Percentiles rank a stretch among this genome's conserved stretches.
phyloP scores from a whole-genome alignment of 345 rosid species.

The Hibiscus syriacus region DNA sequence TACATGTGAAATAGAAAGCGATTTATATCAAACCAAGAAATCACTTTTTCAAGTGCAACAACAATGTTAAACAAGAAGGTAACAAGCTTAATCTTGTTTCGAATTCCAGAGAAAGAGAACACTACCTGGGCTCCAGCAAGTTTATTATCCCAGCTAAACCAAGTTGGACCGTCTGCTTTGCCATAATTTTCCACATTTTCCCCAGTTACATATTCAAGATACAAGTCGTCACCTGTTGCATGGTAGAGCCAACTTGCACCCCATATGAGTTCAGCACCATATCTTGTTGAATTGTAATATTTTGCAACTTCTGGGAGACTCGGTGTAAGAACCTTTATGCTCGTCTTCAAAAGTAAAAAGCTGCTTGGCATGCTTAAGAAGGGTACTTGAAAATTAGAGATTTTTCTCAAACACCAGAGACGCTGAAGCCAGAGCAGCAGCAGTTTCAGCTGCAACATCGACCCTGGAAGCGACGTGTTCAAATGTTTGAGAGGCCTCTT shows the following conservation, averaged over 20 bases:
- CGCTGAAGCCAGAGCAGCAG: constrained; percentile 96
- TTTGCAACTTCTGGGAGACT: constrained; percentile 57
- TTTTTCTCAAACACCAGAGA: constrained; percentile 73
- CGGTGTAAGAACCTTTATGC: constrained; percentile 51
- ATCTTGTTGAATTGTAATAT: constrained; percentile 85
- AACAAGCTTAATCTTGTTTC: no score
- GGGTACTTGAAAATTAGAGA: constrained; percentile 59
- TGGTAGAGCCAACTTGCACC: constrained; percentile 96
- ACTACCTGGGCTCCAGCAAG: constrained; percentile 89
- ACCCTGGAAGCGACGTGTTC: constrained; percentile 57
- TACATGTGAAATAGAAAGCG: no score
- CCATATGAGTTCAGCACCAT: constrained; percentile 87
- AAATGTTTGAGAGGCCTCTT: constrained; percentile 68
- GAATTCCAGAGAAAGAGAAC: constrained; percentile 4
- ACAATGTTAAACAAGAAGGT: no score
- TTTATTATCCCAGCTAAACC: constrained; percentile 99
- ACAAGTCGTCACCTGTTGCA: constrained; percentile 65
- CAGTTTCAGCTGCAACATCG: constrained; percentile 98
- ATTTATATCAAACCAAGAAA: no score
- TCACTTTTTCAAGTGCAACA: no score
- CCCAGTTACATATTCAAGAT: constrained; percentile 58
- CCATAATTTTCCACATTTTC: constrained; percentile 34
- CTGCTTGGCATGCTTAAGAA: constrained; percentile 70
- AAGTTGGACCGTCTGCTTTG: constrained; percentile 38
- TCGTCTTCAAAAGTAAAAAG: constrained; percentile 73